Evolutionary conservation across 2,329 filamentous ascomycete genomes (phyloP), one percentile per base, ranked within the genome.

Genomic region (Dothistroma pini): DNA sequence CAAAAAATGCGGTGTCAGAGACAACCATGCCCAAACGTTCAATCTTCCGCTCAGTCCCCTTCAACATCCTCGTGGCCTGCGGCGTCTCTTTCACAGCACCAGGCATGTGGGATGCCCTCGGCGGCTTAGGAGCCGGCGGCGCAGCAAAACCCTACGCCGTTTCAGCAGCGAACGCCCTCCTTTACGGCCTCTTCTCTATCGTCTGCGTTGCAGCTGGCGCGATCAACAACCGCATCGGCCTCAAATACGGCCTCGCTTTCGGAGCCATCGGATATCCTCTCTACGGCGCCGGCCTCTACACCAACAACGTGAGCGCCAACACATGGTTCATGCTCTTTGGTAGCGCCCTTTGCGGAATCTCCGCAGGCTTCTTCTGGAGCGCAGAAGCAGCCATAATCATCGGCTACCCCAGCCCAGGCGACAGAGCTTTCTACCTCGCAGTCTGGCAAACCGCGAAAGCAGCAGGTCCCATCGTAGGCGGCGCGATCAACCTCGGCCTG

Each of bases 301-400:
- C 82, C 2, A 89, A 91, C 74, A 91, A 90, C 69, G 81, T 87
- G 0, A 91, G 82, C 68, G 86, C 86, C 1, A 84, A 77, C 0
- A 83, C 87, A 65, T 91, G 89, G 89, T 80, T 90, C 10, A 81
- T 86, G 0, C 79, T 90, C 0, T 74, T 91, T 8, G 89, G 88
- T 0, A 87, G 86, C 0, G 86, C 86, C 0, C 77, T 88, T 0
- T 91, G 88, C 63, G 88, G 88, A n/a, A 80, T 90, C 34, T 87
- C 85, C 0, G 88, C 89, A 0, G 89, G 89, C 0, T 79, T 91
- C 0, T 91, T 91, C 74, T 91, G 89, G 89, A 86, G 86, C 79
- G 84, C 88, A 0, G 89, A 91, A 74, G 86, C 86, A 0, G 88
- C 89, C 0, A 89, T 91, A 59, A 88, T 88, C 0, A 83, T 91